Conservation (phyloP, 2,329 filamentous ascomycete species). For the Rhynchosporium graminicola region DNA sequence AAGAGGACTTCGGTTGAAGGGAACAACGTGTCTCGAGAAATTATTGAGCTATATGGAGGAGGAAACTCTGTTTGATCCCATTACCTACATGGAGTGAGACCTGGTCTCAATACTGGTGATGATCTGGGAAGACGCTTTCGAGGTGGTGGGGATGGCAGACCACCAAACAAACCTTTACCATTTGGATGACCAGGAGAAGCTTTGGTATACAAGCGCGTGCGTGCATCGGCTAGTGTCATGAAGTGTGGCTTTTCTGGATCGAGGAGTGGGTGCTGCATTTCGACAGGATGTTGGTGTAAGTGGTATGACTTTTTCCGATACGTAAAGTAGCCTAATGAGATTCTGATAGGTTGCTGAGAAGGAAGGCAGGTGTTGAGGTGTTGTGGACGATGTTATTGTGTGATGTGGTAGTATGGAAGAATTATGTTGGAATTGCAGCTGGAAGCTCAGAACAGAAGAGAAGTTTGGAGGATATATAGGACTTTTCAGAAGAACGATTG, state of each 20-base stretch:
- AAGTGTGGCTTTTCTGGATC: neutral
- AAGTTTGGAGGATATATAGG: neutral
- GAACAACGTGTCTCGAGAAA: too few species aligned
- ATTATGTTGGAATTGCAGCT: slow-evolving; percentile 3
- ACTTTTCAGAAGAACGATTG: neutral
- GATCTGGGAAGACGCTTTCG: neutral
- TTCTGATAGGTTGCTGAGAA: neutral
- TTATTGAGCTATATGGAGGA: too few species aligned
- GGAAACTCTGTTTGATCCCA: too few species aligned
- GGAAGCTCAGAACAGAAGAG: neutral
- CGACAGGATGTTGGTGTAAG: neutral
- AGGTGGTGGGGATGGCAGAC: slow-evolving; percentile 5
- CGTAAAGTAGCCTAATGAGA: neutral
- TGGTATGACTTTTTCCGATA: neutral
- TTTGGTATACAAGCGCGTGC: slow-evolving; percentile 5
- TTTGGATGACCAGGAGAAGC: neutral
- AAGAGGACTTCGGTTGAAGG: too few species aligned
- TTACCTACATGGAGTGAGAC: slow-evolving; percentile 7
- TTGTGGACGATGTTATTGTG: too few species aligned
- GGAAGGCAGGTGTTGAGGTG: neutral
- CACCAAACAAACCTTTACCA: neutral
- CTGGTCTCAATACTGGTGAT: neutral
- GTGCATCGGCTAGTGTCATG: neutral
- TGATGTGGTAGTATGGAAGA: neutral
- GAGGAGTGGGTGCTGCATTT: neutral